These are phyloP conservation scores for Trichosporon coremiiforme DNA, from an alignment of 1,284 basidiomycete genomes.

Conservation along the genomic window DNA sequence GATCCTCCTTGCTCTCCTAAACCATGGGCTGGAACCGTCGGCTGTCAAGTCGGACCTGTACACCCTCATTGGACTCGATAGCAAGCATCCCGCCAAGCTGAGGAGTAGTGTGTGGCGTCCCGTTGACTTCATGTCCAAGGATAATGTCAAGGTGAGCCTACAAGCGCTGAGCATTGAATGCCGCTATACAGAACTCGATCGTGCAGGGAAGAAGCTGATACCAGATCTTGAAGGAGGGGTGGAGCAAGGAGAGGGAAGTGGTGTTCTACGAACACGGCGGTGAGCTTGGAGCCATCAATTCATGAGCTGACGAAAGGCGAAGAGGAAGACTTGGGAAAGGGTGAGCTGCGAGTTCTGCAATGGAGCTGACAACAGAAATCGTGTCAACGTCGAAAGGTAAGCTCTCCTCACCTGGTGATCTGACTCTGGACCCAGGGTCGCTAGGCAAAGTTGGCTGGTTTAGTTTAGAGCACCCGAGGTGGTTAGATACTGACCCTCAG, in stretches of 20 bases:
- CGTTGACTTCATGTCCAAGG: slow-evolving; percentile 36
- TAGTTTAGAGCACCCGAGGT: no score
- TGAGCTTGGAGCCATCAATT: background rate
- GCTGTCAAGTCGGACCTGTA: slow-evolving; percentile 50
- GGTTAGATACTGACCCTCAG: background rate
- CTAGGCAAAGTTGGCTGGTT: no score
- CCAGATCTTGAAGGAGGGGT: background rate
- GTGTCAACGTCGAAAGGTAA: no score
- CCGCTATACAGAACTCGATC: no score
- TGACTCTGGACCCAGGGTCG: no score
- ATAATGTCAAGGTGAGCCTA: slow-evolving; percentile 34
- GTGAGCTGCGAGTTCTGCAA: background rate
- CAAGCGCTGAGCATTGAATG: no score
- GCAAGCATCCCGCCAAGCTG: slow-evolving; percentile 50
- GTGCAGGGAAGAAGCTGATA: background rate
- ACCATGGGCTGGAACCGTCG: slow-evolving; percentile 43
- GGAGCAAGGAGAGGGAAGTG: background rate
- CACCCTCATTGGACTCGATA: slow-evolving; percentile 52
- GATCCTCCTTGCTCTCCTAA: slow-evolving; percentile 36
- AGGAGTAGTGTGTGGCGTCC: slow-evolving; percentile 45
- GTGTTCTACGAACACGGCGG: background rate
- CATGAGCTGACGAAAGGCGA: background rate
- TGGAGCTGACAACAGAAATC: no score
- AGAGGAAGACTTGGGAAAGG: background rate
- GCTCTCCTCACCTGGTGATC: no score